Conservation (phyloP, 1,284 basidiomycete species). For the Macrocystidia cucumis region DNA sequence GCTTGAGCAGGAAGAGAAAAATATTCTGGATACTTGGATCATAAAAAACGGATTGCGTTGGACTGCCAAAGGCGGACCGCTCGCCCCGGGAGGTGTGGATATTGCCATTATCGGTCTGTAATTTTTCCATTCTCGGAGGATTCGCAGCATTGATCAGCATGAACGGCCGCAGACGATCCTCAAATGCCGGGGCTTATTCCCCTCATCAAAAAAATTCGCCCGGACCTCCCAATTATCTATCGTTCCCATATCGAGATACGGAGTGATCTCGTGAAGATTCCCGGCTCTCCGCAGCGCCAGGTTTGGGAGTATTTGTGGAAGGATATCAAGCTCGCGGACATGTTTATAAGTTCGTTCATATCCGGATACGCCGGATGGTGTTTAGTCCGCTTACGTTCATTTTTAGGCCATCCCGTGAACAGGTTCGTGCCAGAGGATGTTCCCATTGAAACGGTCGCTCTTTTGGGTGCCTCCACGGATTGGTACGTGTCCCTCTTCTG, state of each 20-base stretch:
- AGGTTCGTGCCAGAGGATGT: conserved; percentile 85
- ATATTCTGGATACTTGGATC: conserved; percentile 83
- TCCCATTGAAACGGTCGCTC: conserved; percentile 57
- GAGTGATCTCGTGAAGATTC: conserved; percentile 65
- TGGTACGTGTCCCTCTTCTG: conserved; percentile 39
- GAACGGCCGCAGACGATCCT: conserved; percentile 52
- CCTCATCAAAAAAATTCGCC: conserved; percentile 73
- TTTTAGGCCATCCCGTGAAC: conserved; percentile 71
- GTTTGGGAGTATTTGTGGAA: conserved; percentile 90
- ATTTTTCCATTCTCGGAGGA: not conserved
- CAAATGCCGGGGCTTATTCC: conserved; percentile 87
- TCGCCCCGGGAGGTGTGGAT: conserved; percentile 74
- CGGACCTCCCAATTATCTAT: conserved; percentile 79
- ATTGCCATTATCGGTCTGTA: conserved; percentile 72
- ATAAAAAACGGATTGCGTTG: conserved; percentile 76
- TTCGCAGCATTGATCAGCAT: not conserved
- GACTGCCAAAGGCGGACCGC: conserved; percentile 73
- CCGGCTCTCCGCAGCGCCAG: conserved; percentile 76
- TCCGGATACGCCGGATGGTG: not conserved
- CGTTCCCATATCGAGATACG: conserved; percentile 89
- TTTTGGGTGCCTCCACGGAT: conserved; percentile 75
- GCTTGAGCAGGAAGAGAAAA: conserved; percentile 67
- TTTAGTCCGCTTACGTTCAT: not conserved
- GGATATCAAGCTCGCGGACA: conserved; percentile 77
- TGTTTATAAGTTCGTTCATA: conserved; percentile 64